A percentile compares a stretch with the other conserved stretches of the same genome.
Evolutionary conservation across 2,329 filamentous ascomycete genomes (phyloP).

Genomic region (Alternaria arbusti): DNA sequence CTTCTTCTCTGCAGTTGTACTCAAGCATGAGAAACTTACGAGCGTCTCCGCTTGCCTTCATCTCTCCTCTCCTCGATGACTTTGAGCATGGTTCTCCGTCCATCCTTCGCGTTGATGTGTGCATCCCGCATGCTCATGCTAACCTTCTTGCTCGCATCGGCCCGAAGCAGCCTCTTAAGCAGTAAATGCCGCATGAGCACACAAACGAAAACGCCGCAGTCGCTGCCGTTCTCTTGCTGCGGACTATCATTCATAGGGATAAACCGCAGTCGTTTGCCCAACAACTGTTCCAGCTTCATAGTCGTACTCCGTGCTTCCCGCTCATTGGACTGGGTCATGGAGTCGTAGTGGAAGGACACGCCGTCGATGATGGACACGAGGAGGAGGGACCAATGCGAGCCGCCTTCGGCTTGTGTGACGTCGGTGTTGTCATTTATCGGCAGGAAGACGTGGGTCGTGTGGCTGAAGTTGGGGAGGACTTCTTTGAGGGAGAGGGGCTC

Average conservation of each 20-base stretch:
- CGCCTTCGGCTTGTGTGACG: conserved; percentile 83
- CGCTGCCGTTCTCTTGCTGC: conserved; percentile 88
- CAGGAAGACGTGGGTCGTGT: conserved; percentile 90
- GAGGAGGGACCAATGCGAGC: conserved; percentile 92
- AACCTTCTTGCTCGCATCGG: conserved; percentile 82
- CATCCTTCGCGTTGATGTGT: conserved; percentile 78
- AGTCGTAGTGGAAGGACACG: conserved; percentile 97
- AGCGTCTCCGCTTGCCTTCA: conserved; percentile 83
- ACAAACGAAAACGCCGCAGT: conserved; percentile 96
- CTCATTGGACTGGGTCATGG: conserved; percentile 76
- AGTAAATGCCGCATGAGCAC: conserved; percentile 94
- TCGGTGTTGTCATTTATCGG: conserved; percentile 90
- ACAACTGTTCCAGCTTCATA: conserved; percentile 70
- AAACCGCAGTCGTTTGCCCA: conserved; percentile 73
- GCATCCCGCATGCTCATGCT: conserved; percentile 92
- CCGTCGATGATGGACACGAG: conserved; percentile 88
- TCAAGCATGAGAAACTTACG: conserved; percentile 62
- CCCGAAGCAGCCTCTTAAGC: conserved; percentile 78
- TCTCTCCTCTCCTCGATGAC: conserved; percentile 87
- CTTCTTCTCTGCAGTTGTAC: background rate
- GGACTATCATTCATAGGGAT: conserved; percentile 84
- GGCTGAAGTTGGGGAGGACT: conserved; percentile 80
- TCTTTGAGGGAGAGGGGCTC: conserved; percentile 64
- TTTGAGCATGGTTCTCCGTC: conserved; percentile 87
- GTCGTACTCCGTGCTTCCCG: conserved; percentile 74